phyloP scores from a whole-genome alignment of 768 basidiomycete species.

The Gymnopilus junonius region DNA sequence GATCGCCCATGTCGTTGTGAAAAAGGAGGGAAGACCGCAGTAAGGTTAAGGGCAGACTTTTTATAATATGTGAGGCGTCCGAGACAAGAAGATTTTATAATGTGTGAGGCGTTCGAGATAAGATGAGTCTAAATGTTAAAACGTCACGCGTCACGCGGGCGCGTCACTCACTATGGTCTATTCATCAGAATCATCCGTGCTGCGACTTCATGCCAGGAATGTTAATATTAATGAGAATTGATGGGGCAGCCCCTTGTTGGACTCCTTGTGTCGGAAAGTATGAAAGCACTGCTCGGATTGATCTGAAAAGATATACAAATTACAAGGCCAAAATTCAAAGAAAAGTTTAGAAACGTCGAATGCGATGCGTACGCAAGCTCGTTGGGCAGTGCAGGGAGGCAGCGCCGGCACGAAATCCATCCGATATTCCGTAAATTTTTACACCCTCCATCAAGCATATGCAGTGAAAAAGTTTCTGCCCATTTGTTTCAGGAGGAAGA shows the following conservation, averaged over 20 bases:
- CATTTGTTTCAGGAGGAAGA: not conserved
- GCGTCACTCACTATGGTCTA: too few species aligned
- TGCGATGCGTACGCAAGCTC: slow-evolving; percentile 12
- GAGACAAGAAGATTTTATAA: too few species aligned
- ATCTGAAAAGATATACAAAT: slow-evolving; percentile 11
- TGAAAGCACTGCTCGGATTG: not conserved
- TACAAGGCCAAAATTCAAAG: slow-evolving; percentile 19
- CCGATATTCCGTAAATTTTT: slow-evolving; percentile 14
- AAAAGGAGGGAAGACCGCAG: not conserved
- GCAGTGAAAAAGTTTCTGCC: not conserved
- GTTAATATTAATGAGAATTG: too few species aligned
- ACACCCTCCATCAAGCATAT: slow-evolving; percentile 2
- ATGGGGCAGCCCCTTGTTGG: too few species aligned
- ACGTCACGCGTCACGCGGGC: too few species aligned
- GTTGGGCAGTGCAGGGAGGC: slow-evolving; percentile 11
- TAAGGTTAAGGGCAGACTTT: too few species aligned
- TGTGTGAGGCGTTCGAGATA: too few species aligned
- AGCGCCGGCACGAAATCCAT: not conserved
- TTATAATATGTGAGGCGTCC: too few species aligned
- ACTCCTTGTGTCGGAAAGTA: not conserved
- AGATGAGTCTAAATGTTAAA: too few species aligned
- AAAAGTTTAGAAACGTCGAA: slow-evolving; percentile 15
- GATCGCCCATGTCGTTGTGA: not conserved
- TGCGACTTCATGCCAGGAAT: too few species aligned
- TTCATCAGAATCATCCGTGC: too few species aligned